A percentile compares a stretch with the other conserved stretches of the same genome.
These are phyloP conservation scores for Cyanidiococcus yangmingshanensis DNA, from an alignment of 23 red algal species.

Conservation along the genomic window DNA sequence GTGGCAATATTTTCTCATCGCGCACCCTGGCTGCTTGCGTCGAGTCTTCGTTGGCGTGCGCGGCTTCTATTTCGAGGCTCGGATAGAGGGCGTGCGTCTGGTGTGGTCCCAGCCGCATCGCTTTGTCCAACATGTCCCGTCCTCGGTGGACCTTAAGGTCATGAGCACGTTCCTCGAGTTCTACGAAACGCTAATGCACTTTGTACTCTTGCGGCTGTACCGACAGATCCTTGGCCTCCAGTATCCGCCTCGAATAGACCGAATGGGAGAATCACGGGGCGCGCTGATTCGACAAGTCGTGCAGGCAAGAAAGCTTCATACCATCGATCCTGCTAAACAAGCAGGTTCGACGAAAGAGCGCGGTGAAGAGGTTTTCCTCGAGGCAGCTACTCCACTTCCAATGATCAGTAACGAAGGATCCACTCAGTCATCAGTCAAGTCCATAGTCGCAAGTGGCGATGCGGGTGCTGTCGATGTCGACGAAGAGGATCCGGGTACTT, in stretches of 20 bases:
- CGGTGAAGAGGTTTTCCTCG: not conserved
- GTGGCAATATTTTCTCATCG: conserved; percentile 56
- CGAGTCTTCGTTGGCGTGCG: conserved; percentile 78
- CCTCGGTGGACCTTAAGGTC: conserved; percentile 74
- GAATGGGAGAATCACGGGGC: conserved; percentile 17
- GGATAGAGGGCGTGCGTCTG: conserved; percentile 40
- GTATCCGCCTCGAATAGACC: conserved; percentile 51
- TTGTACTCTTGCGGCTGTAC: conserved; percentile 81
- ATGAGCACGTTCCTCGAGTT: conserved; percentile 93
- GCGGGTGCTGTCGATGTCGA: conserved; percentile 21
- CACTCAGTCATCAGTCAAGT: not conserved
- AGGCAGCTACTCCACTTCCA: not conserved
- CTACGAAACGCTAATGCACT: conserved; percentile 65
- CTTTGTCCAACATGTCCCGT: conserved; percentile 57
- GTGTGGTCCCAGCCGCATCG: conserved; percentile 73
- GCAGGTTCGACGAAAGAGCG: not conserved
- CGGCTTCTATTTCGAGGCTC: conserved; percentile 80
- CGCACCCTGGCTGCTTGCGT: conserved; percentile 32
- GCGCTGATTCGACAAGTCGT: conserved; percentile 30
- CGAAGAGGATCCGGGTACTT: conserved; percentile 1
- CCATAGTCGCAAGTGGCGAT: not conserved
- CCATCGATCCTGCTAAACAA: not conserved
- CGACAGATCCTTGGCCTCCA: conserved; percentile 24
- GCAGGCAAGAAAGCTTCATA: conserved; percentile 33
- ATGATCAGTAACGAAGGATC: not conserved